phyloP scores from a whole-genome alignment of 176 grass and related monocot genomes.

The Carex scoparia region DNA sequence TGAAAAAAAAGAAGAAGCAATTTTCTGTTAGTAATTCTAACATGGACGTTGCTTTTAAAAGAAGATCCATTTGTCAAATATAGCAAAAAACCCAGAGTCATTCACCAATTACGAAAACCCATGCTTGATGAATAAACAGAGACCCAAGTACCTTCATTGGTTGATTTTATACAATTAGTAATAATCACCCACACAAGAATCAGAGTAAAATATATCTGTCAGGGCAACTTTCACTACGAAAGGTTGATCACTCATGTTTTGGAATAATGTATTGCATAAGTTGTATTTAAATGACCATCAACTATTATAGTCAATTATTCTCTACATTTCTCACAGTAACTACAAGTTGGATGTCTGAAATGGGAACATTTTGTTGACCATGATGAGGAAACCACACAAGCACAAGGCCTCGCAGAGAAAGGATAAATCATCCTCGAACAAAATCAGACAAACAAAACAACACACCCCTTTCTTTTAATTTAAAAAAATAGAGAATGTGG shows the following conservation, averaged over 20 bases:
- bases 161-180: not conserved
- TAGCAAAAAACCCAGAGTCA: not conserved
- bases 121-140: not conserved
- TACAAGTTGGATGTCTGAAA: not conserved
- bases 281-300: not conserved
- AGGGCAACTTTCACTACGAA: not conserved
- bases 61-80: not conserved
- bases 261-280: not conserved
- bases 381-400: not conserved
- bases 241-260: not conserved
- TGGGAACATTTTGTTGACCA: not conserved
- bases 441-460: slow-evolving; percentile 4
- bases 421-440: not conserved
- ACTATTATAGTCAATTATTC: not conserved
- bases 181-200: not conserved
- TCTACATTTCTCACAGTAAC: not conserved
- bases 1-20: not conserved
- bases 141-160: not conserved
- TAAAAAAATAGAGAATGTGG: not conserved
- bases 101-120: not conserved
- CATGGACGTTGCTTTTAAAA: not conserved
- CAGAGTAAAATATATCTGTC: not conserved
- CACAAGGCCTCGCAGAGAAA: not conserved
- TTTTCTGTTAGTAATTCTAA: not conserved
- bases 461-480: not conserved